phyloP scores from a whole-genome alignment of 2,329 filamentous ascomycete species.

The Apiospora saccharicola region DNA sequence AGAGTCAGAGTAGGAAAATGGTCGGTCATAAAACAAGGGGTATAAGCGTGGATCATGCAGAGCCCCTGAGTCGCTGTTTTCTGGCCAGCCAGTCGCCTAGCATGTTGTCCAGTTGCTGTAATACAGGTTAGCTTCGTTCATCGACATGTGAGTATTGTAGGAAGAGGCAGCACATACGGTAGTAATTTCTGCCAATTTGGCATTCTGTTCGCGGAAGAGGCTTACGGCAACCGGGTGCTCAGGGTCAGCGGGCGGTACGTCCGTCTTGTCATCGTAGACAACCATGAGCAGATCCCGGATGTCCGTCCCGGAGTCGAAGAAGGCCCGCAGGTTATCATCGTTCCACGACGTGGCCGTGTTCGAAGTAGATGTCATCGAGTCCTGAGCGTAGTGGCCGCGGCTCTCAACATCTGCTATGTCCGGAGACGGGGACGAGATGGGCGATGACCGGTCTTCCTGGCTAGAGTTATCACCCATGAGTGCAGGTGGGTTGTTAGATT shows the following conservation, averaged over 20 bases:
- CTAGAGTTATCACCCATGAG: slow-evolving; percentile 76
- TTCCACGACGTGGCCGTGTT: slow-evolving; percentile 78
- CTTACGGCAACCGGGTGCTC: slow-evolving; percentile 85
- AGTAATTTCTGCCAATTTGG: slow-evolving; percentile 85
- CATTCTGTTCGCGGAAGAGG: slow-evolving; percentile 87
- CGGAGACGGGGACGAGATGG: slow-evolving; percentile 69
- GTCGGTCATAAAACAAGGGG: neutral
- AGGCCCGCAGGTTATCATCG: slow-evolving; percentile 83
- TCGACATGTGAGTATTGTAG: neutral
- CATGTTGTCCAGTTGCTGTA: slow-evolving; percentile 82
- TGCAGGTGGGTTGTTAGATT: slow-evolving; percentile 65
- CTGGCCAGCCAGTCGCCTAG: slow-evolving; percentile 81
- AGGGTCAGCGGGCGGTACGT: slow-evolving; percentile 78
- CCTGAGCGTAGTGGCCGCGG: slow-evolving; percentile 51
- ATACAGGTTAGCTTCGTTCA: slow-evolving; percentile 27
- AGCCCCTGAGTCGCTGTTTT: slow-evolving; percentile 68
- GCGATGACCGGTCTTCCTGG: slow-evolving; percentile 70
- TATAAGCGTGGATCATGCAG: slow-evolving; percentile 29
- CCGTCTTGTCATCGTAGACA: slow-evolving; percentile 85
- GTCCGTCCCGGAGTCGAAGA: slow-evolving; percentile 88
- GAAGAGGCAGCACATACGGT: slow-evolving; percentile 57
- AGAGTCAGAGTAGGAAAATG: slow-evolving; percentile 2
- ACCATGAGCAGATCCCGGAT: slow-evolving; percentile 90
- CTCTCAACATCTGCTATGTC: slow-evolving; percentile 62
- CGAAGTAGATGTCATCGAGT: slow-evolving; percentile 61